phyloP scores from a whole-genome alignment of 1,139 yeast species.

The Petasospora fabianii region DNA sequence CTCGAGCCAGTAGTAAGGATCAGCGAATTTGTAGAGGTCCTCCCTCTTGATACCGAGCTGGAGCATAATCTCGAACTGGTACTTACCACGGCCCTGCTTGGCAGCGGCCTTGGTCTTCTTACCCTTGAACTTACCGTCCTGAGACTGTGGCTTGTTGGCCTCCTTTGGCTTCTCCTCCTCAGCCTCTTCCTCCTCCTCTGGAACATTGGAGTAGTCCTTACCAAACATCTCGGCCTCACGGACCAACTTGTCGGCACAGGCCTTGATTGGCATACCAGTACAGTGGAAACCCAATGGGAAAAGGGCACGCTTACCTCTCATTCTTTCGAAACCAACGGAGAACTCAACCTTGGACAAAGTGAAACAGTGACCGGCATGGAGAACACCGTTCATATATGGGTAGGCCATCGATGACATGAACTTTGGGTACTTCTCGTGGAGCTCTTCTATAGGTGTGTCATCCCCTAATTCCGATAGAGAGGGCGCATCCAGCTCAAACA shows the following conservation, averaged over 20 bases:
- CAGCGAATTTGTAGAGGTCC: too few species aligned
- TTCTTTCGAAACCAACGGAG: conserved; percentile 90
- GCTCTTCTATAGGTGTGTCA: conserved; percentile 49
- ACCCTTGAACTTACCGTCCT: too few species aligned
- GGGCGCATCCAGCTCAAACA: conserved; percentile 89
- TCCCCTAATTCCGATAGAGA: conserved; percentile 25
- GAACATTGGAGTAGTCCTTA: too few species aligned
- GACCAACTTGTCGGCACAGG: conserved; percentile 92
- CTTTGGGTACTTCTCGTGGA: conserved; percentile 80
- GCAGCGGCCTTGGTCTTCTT: too few species aligned
- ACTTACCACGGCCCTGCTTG: too few species aligned
- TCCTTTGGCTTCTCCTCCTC: too few species aligned
- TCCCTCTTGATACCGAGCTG: too few species aligned
- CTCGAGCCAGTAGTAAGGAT: too few species aligned
- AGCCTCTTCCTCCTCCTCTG: too few species aligned
- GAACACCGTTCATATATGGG: conserved; percentile 98
- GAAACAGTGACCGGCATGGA: conserved; percentile 97
- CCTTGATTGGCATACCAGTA: conserved; percentile 98
- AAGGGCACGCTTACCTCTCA: conserved; percentile 88
- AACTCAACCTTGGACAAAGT: conserved; percentile 94
- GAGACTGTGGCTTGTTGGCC: too few species aligned
- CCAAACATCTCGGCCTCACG: conserved; percentile 72
- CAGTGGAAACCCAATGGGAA: conserved; percentile 99
- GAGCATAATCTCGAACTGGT: too few species aligned
- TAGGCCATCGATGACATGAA: conserved; percentile 94